These are phyloP conservation scores for Extremus antarcticus DNA, from an alignment of 495 filamentous ascomycete species.

Conservation along the genomic window DNA sequence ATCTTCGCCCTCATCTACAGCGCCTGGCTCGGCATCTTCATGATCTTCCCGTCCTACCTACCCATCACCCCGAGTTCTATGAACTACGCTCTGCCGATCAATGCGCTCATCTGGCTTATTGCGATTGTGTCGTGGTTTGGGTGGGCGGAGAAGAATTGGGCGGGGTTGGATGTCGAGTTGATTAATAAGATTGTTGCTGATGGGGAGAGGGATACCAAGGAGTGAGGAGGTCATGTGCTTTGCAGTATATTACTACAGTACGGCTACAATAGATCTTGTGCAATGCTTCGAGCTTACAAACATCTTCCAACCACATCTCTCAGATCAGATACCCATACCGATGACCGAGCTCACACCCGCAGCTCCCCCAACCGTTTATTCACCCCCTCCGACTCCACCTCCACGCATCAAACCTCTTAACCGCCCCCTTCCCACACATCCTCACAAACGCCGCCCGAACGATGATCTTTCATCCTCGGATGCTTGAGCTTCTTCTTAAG, in stretches of 20 bases:
- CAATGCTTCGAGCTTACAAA: no score
- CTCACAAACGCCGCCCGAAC: not conserved
- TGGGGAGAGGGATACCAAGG: not conserved
- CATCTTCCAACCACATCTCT: no score
- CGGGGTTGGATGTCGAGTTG: slow-evolving; percentile 6
- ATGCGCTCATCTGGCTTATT: slow-evolving; percentile 20
- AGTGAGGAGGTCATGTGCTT: not conserved
- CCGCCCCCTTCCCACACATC: not conserved
- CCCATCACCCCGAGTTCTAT: slow-evolving; percentile 22
- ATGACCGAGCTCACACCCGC: no score
- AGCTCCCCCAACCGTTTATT: no score
- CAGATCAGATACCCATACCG: no score
- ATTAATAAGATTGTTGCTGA: slow-evolving; percentile 8
- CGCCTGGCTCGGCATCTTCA: slow-evolving; percentile 20
- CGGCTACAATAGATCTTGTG: no score
- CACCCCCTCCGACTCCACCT: not conserved
- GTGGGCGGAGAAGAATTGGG: slow-evolving; percentile 19
- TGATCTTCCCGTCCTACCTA: slow-evolving; percentile 21
- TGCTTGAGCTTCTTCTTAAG: not conserved
- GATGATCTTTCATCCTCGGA: not conserved
- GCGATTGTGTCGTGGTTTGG: slow-evolving; percentile 23
- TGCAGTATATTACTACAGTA: no score
- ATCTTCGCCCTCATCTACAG: slow-evolving; percentile 23
- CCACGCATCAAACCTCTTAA: not conserved
- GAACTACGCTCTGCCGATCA: slow-evolving; percentile 26